These are phyloP conservation scores for Bullera alba DNA, from an alignment of 768 basidiomycete species.

Conservation along the genomic window DNA sequence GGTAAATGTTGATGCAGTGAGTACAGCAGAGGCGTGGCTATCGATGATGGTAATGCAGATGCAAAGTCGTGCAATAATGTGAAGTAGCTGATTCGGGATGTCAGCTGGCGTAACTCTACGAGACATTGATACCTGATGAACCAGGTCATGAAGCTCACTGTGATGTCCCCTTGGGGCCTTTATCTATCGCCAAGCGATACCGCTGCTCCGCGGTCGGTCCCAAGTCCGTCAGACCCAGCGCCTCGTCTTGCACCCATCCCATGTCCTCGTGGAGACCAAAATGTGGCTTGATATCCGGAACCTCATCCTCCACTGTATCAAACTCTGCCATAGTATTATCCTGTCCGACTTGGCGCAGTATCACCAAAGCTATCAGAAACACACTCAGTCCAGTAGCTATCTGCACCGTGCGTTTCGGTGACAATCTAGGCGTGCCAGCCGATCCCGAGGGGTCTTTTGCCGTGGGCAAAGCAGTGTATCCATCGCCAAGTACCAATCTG, in stretches of 20 bases:
- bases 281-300: background rate
- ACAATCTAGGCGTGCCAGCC: background rate
- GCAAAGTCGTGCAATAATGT: constrained; percentile 12
- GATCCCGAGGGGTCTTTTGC: no score
- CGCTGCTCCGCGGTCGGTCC: constrained; percentile 17
- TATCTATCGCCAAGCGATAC: constrained; percentile 14
- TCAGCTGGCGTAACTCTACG: background rate
- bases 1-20: constrained; percentile 13
- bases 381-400: no score
- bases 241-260: constrained; percentile 11
- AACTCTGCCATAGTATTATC: no score
- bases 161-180: constrained; percentile 6
- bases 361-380: no score
- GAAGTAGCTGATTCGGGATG: constrained; percentile 19
- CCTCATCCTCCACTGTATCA: background rate
- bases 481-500: no score
- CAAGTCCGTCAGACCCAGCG: constrained; percentile 12
- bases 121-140: no score
- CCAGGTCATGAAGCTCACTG: constrained; percentile 11
- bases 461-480: no score
- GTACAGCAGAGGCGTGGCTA: constrained; percentile 2
- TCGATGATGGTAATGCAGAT: constrained; percentile 2
- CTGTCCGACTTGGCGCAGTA: no score
- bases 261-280: constrained; percentile 6
- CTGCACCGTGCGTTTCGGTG: no score